A percentile compares a stretch with the other conserved stretches of the same genome.
Evolutionary conservation across 345 rosid species (phyloP).

Genomic region (Aquilaria sinensis): DNA sequence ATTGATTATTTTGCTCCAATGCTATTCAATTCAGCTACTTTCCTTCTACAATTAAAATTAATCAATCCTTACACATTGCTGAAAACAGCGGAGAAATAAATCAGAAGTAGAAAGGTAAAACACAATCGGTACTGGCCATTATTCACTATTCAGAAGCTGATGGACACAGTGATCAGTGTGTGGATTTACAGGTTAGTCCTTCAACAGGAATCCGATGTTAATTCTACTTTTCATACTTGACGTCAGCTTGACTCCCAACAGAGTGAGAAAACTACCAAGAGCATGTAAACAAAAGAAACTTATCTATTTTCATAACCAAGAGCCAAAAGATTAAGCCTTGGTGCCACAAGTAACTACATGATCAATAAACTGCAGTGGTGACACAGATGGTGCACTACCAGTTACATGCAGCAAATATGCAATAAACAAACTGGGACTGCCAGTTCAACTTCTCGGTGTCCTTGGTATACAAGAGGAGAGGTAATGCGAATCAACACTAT

Average conservation of each 20-base stretch:
- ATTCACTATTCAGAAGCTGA: constrained; percentile 14
- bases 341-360: background rate
- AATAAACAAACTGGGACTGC: constrained; percentile 5
- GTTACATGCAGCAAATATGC: constrained; percentile 15
- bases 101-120: constrained; percentile 14
- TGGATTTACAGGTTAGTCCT: constrained; percentile 12
- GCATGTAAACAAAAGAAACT: too few relatives aligned
- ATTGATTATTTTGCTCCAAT: background rate
- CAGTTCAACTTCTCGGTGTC: constrained; percentile 9
- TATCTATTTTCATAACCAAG: background rate
- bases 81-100: constrained; percentile 16
- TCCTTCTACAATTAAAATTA: background rate
- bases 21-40: background rate
- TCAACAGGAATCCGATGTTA: background rate
- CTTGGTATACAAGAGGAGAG: constrained; percentile 22
- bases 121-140: constrained; percentile 16
- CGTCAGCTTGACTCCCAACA: too few relatives aligned
- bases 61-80: background rate
- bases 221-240: too few relatives aligned
- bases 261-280: too few relatives aligned
- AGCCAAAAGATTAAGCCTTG: background rate
- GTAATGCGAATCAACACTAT: background rate
- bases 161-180: constrained; percentile 6
- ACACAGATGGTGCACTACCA: constrained; percentile 18
- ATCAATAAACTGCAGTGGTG: constrained; percentile 9